A percentile compares a stretch with the other conserved stretches of the same genome.
Evolutionary conservation across 108 stramenopile species (phyloP).

Genomic region (Conticribra weissflogii): DNA sequence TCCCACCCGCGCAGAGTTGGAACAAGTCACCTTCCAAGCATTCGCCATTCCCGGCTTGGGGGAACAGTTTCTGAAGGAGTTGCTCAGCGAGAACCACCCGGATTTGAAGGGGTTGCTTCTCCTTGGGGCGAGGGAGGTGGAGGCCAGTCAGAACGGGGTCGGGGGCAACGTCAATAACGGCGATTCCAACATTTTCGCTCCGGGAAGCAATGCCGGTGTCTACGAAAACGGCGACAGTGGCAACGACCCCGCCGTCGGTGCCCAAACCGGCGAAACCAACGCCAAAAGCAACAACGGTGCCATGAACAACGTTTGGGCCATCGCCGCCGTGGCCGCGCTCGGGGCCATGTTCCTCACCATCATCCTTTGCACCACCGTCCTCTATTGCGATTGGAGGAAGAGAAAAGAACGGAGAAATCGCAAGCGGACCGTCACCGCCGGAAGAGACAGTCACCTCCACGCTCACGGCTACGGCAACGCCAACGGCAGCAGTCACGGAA

Average conservation of each 20-base stretch:
- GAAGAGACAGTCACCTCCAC: neutral
- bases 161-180: neutral
- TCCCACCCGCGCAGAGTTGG: conserved; percentile 93
- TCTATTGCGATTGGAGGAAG: conserved; percentile 46
- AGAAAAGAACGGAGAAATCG: conserved; percentile 26
- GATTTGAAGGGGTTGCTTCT: conserved; percentile 30
- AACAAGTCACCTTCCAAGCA: conserved; percentile 69
- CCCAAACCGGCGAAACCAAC: neutral
- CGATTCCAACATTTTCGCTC: too few relatives aligned
- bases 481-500: too few relatives aligned
- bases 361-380: conserved; percentile 35
- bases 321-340: conserved; percentile 41
- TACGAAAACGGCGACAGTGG: neutral
- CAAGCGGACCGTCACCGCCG: conserved; percentile 2
- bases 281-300: neutral
- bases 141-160: neutral
- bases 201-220: neutral
- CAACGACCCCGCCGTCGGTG: too few relatives aligned
- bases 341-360: conserved; percentile 46
- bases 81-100: conserved; percentile 12
- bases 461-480: neutral
- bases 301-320: conserved; percentile 37
- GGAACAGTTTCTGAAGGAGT: conserved; percentile 22
- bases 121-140: conserved; percentile 18
- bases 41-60: conserved; percentile 38